Conservation (phyloP, 164 flowering plant species). For the Stephania cephalantha region DNA sequence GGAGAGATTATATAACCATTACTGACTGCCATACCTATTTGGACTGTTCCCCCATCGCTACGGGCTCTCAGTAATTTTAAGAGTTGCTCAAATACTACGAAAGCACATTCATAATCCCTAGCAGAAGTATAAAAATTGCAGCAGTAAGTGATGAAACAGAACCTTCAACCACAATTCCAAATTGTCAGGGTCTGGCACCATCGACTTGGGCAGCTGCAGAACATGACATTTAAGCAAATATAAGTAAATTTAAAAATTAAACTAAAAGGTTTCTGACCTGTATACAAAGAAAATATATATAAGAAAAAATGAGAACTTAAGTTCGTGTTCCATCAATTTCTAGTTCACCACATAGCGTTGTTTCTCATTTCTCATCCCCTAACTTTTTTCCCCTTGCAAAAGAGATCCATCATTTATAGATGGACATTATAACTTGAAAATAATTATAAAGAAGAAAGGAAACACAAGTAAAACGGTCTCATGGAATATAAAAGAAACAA, state of each 20-base stretch:
- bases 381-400: neutral
- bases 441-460: neutral
- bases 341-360: neutral
- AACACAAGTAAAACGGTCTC: neutral
- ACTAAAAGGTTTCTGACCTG: neutral
- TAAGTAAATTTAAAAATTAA: neutral
- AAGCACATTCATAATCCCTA: neutral
- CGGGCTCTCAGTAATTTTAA: neutral
- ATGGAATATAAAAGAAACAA: neutral
- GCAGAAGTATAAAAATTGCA: neutral
- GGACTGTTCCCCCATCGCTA: neutral
- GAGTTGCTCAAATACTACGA: neutral
- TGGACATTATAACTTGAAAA: neutral
- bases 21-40: neutral
- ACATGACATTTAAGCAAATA: constrained; percentile 3
- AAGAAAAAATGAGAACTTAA: neutral
- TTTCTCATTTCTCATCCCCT: neutral
- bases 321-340: neutral
- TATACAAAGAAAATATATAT: neutral
- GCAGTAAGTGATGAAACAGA: neutral
- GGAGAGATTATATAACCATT: constrained; percentile 2
- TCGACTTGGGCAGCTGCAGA: constrained; percentile 59
- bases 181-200: constrained; percentile 76
- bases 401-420: neutral
- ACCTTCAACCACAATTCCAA: constrained; percentile 94